Conservation (phyloP, 176 grass and related monocot species). For the Lolium rigidum region DNA sequence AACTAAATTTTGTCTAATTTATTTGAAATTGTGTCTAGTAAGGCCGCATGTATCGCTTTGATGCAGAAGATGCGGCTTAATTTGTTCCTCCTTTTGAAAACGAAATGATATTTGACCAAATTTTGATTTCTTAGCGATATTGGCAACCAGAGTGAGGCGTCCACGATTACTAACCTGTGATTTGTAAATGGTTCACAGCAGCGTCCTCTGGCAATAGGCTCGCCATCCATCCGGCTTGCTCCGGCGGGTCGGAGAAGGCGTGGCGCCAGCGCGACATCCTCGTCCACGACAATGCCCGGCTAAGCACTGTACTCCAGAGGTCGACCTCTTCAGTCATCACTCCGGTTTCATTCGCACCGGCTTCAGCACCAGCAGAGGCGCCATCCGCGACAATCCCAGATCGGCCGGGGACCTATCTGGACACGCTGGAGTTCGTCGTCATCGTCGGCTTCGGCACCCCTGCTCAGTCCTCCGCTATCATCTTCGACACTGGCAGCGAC, state of each 20-base stretch:
- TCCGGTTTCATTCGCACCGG: background rate
- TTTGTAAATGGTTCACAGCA: slow-evolving; percentile 4
- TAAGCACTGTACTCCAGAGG: slow-evolving; percentile 29
- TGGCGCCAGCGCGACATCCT: background rate
- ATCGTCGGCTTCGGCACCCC: slow-evolving; percentile 70
- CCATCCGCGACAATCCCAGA: slow-evolving; percentile 49
- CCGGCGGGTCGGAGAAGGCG: background rate
- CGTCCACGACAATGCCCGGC: slow-evolving; percentile 22
- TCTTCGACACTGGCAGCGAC: slow-evolving; percentile 78
- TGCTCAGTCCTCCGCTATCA: slow-evolving; percentile 7
- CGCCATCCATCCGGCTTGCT: slow-evolving; percentile 1
- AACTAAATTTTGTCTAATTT: no score
- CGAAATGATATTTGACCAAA: no score
- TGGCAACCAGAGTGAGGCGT: no score
- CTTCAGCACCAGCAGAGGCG: background rate
- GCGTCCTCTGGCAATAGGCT: slow-evolving; percentile 33
- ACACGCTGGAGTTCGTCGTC: slow-evolving; percentile 64
- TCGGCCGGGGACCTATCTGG: slow-evolving; percentile 22
- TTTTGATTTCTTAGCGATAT: no score
- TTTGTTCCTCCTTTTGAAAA: no score
- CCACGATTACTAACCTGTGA: background rate
- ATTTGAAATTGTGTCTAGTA: no score
- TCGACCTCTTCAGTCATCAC: background rate
- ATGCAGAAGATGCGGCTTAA: no score
- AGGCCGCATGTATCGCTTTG: no score